phyloP scores from a whole-genome alignment of 208 protist genomes.

The Trypanosoma theileri region DNA sequence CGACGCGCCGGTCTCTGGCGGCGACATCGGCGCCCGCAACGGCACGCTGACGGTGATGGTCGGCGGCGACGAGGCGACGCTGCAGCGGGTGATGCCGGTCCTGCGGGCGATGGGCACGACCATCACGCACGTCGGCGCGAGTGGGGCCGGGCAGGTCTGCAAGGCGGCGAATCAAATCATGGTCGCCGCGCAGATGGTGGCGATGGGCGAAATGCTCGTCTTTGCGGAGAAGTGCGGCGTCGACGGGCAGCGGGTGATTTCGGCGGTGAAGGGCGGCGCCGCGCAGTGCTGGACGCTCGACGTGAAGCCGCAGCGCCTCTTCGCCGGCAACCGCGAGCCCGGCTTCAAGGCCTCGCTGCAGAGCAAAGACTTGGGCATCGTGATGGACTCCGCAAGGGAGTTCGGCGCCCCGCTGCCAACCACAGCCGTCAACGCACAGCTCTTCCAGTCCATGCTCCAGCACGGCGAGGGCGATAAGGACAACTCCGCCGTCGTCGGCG shows the following conservation, averaged over 20 bases:
- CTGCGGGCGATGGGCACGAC: conserved; percentile 81
- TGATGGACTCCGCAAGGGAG: conserved; percentile 87
- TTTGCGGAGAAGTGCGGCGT: conserved; percentile 92
- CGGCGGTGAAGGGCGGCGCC: conserved; percentile 88
- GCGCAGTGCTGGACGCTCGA: conserved; percentile 94
- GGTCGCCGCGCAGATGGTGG: conserved; percentile 93
- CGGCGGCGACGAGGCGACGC: conserved; percentile 83
- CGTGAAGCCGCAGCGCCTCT: conserved; percentile 89
- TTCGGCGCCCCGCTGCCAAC: conserved; percentile 88
- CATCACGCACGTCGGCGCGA: conserved; percentile 85
- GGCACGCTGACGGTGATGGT: conserved; percentile 95
- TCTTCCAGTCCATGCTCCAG: conserved; percentile 91
- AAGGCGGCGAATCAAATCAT: conserved; percentile 97
- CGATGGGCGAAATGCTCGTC: conserved; percentile 93
- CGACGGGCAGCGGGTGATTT: conserved; percentile 73
- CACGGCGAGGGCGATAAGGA: conserved; percentile 90
- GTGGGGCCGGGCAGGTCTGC: conserved; percentile 93
- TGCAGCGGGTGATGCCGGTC: conserved; percentile 72
- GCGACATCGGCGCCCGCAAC: conserved; percentile 92
- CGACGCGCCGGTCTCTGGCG: conserved; percentile 95
- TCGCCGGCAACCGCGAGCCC: conserved; percentile 92
- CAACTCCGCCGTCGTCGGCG: conserved; percentile 92
- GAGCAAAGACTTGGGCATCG: conserved; percentile 94
- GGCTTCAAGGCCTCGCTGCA: conserved; percentile 95
- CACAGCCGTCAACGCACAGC: conserved; percentile 87